Percentiles rank a stretch among this genome's conserved stretches.
phyloP scores from a whole-genome alignment of 768 basidiomycete genomes.

The Tulasnella calospora region DNA sequence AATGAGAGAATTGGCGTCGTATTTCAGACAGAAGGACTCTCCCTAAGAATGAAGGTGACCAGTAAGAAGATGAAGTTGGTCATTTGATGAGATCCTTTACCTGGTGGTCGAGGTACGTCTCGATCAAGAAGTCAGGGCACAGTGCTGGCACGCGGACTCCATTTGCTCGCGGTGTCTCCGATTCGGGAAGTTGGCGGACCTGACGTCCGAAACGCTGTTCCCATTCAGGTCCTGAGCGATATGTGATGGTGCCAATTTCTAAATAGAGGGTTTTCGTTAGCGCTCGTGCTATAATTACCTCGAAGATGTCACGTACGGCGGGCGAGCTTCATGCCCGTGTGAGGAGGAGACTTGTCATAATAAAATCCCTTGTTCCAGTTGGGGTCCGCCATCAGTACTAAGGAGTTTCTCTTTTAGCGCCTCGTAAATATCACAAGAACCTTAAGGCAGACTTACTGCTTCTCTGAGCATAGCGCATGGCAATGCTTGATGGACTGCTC shows the following conservation, averaged over 20 bases:
- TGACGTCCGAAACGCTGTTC: conserved; percentile 93
- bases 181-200: conserved; percentile 45
- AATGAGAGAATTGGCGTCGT: conserved; percentile 97
- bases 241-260: conserved; percentile 99
- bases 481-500: conserved; percentile 85
- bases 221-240: conserved; percentile 99
- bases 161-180: conserved; percentile 29
- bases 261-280: conserved; percentile 7
- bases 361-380: conserved; percentile 99
- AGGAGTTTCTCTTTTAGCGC: not conserved
- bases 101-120: conserved; percentile 96
- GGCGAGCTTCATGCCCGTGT: conserved; percentile 97
- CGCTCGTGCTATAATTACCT: conserved; percentile 28
- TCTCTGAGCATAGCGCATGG: conserved; percentile 93
- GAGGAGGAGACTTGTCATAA: conserved; percentile 90
- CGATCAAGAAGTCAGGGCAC: conserved; percentile 96
- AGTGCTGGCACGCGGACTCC: conserved; percentile 43
- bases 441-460: conserved; percentile 59
- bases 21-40: conserved; percentile 95
- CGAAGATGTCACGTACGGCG: conserved; percentile 57
- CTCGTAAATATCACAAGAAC: not conserved
- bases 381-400: conserved; percentile 98
- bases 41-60: conserved; percentile 48
- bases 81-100: conserved; percentile 34
- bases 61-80: not conserved